Base-by-base conservation (phyloP, 768 basidiomycete genomes). In the Trametes elegans region DNA sequence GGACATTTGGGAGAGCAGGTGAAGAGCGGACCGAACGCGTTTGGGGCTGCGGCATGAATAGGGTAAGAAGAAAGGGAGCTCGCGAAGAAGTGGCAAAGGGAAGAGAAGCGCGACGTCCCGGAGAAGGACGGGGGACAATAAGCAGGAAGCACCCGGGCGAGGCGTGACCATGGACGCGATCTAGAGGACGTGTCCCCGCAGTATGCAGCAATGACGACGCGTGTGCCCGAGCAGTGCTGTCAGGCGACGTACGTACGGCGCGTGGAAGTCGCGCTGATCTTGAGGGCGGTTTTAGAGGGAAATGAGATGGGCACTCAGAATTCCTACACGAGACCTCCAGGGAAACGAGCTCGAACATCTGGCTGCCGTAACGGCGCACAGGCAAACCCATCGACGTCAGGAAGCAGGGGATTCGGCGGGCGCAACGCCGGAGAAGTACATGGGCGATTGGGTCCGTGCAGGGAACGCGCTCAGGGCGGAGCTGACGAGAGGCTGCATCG, bases 121-220 rank as follows among this genome's bases (percentile, higher is more conserved):
- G 43, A 29, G 43, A 45, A 45, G 28, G 9, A 19, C 43, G 18
- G 28, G 28, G 11, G 27, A 43, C 50, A 52, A 50, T 50, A 50
- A 41, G 39, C 36, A 27, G 9, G 34, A 39, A 50, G 39, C 39
- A 21, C 35, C 7, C 3, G 32, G 11, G 3, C 24, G 9, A 48
- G 19, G 38, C n/a, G 48, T 39, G 36, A 49, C 16, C 24, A 21
- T 23, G 13, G 21, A 41, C 7, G 9, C 19, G 19, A 9, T 41
- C 19, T 9, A 41, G 13, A 21, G 9, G 24, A 23, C 9, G 8
- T 5, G 23, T 9, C 9, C 11, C 11, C 6, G 34, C 11, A 13
- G 11, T 14, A 35, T 13, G 13, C 34, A 35, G n/a, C n/a, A n/a
- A n/a, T n/a, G n/a, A n/a, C n/a, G 34, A n/a, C 11, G 18, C 5